These are phyloP conservation scores for Rheum nobile DNA, from an alignment of 148 eudicot genomes.

Conservation along the genomic window DNA sequence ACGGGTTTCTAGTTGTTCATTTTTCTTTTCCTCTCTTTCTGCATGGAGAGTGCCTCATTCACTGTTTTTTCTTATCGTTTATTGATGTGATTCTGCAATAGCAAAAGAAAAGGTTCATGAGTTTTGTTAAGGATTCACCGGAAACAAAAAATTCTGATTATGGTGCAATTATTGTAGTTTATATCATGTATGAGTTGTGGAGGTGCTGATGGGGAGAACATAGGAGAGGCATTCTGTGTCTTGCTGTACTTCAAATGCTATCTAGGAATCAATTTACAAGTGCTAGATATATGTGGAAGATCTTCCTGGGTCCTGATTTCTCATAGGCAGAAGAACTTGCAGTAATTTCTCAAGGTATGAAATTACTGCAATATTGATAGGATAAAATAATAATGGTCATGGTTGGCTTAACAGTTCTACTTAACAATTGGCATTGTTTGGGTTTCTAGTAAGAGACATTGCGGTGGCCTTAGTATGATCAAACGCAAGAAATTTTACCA, in stretches of 20 bases:
- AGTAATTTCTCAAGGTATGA: conserved; percentile 1
- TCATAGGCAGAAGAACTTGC: background rate
- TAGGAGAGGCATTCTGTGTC: background rate
- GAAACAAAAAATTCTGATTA: background rate
- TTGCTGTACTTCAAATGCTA: background rate
- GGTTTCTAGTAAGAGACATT: background rate
- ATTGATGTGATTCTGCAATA: background rate
- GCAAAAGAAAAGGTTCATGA: background rate
- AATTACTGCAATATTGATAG: background rate
- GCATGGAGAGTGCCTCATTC: background rate
- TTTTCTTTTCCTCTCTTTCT: background rate
- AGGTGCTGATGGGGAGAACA: background rate
- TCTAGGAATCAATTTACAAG: conserved; percentile 2
- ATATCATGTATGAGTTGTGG: background rate
- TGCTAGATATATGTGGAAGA: background rate
- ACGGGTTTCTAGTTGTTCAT: background rate
- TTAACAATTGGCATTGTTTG: background rate
- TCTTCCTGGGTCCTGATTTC: background rate
- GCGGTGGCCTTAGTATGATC: background rate
- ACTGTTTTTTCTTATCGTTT: background rate
- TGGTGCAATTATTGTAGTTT: background rate
- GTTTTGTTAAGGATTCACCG: background rate
- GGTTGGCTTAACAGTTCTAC: background rate
- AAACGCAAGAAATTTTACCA: background rate
- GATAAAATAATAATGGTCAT: background rate